Evolutionary conservation across 2,329 filamentous ascomycete species (phyloP), one percentile per base, ranked within the genome.

Genomic region (Diaporthe caulivora): DNA sequence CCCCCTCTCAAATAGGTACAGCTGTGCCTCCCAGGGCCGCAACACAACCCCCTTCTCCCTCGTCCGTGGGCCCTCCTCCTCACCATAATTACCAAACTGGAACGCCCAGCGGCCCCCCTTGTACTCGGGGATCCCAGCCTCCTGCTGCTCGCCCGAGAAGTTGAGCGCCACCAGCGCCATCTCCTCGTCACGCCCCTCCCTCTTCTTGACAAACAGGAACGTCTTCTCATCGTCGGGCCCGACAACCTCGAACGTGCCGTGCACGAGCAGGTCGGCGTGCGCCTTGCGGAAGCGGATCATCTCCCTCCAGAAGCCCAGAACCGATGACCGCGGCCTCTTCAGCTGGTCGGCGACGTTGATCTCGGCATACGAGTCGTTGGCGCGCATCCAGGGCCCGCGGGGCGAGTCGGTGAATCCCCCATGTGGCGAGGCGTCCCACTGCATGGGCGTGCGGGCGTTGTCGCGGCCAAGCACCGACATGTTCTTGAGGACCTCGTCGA

Each of bases 371-470:
- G 88, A 83, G 58, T 91, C 88, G 79, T 92, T 90, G 7, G 89
- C 85, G 10, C 87, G 84, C 88, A 92, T 93, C 91, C 91, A 93
- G 40, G 78, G 77, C 3, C 31, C 78, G 67, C 83, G 85, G 0
- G 82, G 83, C 0, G 82, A 76, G 71, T 83, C 81, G 9, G 90
- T 91, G 82, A 94, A 94, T 1, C 92, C 92, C 0, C 89, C 90
- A 75, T 91, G 86, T 1, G 84, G 80, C 0, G 83, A 82, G 0
- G 80, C 84, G 71, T 86, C 86, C 92, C 92, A 94, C 76, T 92
- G 91, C 83, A 94, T 90, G 0, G 92, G 92, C 4, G 90, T 87
- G n/a, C 92, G 86, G 11, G 91, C 87, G 78, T 94, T 90, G 79
- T 94, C 92, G 42, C 91, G 85, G 8, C 87, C 91, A 40, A 93